Conservation (phyloP, 2,329 filamentous ascomycete genomes). For the Helicocarpus griseus region DNA sequence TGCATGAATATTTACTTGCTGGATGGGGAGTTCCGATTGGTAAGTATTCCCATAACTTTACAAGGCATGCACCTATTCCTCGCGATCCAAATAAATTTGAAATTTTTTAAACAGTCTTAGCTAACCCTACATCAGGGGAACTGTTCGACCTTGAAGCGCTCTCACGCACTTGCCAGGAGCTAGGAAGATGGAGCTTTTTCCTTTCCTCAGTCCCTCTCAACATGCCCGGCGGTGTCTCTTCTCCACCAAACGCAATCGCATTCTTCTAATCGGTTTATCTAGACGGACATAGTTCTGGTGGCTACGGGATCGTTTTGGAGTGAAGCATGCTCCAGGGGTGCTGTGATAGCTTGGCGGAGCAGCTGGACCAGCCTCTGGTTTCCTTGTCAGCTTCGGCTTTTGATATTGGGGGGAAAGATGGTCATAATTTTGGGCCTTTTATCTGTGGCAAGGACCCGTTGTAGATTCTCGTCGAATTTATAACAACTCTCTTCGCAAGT, state of each 20-base stretch:
- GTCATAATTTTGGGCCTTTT: too few relatives aligned
- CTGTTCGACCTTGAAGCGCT: constrained; percentile 39
- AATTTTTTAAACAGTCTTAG: constrained; percentile 1
- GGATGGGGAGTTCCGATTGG: constrained; percentile 44
- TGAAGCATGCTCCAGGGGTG: neutral
- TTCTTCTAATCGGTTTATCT: constrained; percentile 28
- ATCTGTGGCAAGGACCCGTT: too few relatives aligned
- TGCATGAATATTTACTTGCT: constrained; percentile 41
- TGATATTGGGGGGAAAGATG: too few relatives aligned
- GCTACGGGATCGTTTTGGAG: neutral
- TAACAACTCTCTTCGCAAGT: too few relatives aligned
- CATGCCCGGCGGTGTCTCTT: constrained; percentile 38
- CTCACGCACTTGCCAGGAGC: constrained; percentile 25
- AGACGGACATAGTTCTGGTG: neutral
- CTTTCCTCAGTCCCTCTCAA: constrained; percentile 41
- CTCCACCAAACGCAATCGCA: constrained; percentile 37
- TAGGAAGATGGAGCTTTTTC: constrained; percentile 41
- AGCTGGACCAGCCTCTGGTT: too few relatives aligned
- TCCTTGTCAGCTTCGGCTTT: too few relatives aligned
- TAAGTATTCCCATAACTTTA: constrained; percentile 14
- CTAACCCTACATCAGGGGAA: constrained; percentile 25
- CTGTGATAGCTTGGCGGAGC: too few relatives aligned
- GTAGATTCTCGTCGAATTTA: too few relatives aligned
- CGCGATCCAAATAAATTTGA: neutral
- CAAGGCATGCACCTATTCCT: neutral